phyloP scores from a whole-genome alignment of 148 eudicot species.

The Heliosperma pusillum region DNA sequence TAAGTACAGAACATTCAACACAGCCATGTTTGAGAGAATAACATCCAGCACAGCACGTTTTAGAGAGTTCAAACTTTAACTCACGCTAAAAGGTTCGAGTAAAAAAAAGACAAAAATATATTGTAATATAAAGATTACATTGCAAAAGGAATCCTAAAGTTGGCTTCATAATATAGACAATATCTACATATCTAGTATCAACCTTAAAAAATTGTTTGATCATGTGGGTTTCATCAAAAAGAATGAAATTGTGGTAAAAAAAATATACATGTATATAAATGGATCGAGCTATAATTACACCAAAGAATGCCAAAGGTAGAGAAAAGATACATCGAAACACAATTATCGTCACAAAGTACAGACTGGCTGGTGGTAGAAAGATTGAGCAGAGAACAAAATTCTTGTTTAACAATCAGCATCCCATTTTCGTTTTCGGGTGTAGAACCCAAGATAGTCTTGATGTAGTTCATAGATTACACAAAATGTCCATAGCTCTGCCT shows the following conservation, averaged over 20 bases:
- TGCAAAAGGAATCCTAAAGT: slow-evolving; percentile 1
- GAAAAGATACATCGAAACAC: neutral
- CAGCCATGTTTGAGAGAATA: too few species aligned
- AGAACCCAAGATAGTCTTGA: neutral
- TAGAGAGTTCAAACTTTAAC: neutral
- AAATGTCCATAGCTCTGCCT: neutral
- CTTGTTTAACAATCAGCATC: neutral
- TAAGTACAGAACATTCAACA: too few species aligned
- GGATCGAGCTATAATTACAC: slow-evolving; percentile 1
- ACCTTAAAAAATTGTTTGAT: neutral
- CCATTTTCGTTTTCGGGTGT: neutral
- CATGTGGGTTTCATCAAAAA: neutral
- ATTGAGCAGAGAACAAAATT: neutral
- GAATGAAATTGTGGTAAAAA: neutral
- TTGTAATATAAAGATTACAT: neutral
- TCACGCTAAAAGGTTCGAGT: too few species aligned
- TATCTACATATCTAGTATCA: neutral
- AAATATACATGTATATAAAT: neutral
- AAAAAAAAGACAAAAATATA: neutral
- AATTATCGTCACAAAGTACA: neutral
- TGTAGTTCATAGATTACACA: neutral
- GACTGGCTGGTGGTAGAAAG: neutral
- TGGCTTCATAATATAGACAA: neutral
- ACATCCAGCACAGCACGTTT: neutral
- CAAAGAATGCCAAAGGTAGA: neutral